Conservation (phyloP, 2,329 filamentous ascomycete genomes). For the Fusarium armeniacum region DNA sequence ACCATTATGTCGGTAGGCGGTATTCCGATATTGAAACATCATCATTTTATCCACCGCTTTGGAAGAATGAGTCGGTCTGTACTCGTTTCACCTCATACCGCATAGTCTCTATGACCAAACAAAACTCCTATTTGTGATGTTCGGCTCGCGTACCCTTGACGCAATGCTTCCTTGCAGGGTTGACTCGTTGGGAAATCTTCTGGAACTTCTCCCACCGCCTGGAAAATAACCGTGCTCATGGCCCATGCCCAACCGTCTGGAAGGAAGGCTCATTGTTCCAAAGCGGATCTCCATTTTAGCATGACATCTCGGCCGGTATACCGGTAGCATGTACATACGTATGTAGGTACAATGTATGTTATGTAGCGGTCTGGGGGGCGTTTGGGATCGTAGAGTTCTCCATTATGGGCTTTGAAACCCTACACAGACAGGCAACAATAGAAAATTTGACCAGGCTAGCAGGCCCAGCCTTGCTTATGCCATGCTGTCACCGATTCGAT, state of each 20-base stretch:
- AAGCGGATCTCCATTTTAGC: conserved; percentile 33
- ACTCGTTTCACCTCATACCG: conserved; percentile 21
- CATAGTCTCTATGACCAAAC: conserved; percentile 12
- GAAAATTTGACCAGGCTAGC: conserved; percentile 33
- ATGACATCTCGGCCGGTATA: conserved; percentile 40
- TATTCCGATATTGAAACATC: conserved; percentile 32
- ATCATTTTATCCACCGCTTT: conserved; percentile 18
- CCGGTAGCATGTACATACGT: neutral
- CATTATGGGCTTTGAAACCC: conserved; percentile 40
- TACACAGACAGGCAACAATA: conserved; percentile 20
- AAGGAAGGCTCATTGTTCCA: conserved; percentile 26
- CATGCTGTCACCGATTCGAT: conserved; percentile 19
- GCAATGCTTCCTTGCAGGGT: conserved; percentile 24
- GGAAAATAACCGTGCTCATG: conserved; percentile 18
- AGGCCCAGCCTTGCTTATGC: conserved; percentile 26
- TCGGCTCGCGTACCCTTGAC: conserved; percentile 13
- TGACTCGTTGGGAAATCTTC: conserved; percentile 38
- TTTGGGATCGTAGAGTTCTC: conserved; percentile 23
- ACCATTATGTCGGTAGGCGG: conserved; percentile 16
- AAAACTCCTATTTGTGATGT: conserved; percentile 21
- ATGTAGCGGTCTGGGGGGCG: conserved; percentile 17
- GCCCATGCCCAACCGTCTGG: conserved; percentile 24
- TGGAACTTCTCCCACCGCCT: conserved; percentile 32
- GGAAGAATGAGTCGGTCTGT: conserved; percentile 8
- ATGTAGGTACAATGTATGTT: conserved; percentile 9